Conservation (phyloP, 257 asterid species). For the Nicotiana obtusifolia region DNA sequence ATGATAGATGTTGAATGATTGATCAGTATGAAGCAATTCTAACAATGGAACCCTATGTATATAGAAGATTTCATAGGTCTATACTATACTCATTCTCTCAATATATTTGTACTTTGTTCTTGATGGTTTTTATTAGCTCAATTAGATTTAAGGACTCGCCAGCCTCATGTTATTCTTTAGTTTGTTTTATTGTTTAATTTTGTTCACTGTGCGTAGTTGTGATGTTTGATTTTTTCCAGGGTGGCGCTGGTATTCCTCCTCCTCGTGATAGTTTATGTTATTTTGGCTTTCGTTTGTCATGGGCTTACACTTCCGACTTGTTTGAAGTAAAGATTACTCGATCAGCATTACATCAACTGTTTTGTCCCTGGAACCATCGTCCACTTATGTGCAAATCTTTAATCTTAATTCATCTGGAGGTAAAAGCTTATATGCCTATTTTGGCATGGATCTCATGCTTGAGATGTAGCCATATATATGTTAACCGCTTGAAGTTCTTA, state of each 20-base stretch:
- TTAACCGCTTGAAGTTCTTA: neutral
- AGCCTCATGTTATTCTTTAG: neutral
- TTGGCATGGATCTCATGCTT: neutral
- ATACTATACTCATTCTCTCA: neutral
- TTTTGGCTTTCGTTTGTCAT: conserved; percentile 76
- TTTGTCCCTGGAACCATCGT: conserved; percentile 12
- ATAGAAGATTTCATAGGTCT: neutral
- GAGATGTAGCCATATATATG: neutral
- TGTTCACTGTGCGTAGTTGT: neutral
- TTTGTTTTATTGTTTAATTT: neutral
- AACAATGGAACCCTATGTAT: neutral
- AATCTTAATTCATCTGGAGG: conserved; percentile 19
- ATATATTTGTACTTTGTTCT: neutral
- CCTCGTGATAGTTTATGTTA: conserved; percentile 56
- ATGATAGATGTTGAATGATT: neutral
- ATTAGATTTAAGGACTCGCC: neutral
- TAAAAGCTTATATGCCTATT: conserved; percentile 6
- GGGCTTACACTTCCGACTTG: conserved; percentile 84
- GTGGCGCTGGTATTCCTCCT: conserved; percentile 61
- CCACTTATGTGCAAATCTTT: conserved; percentile 18
- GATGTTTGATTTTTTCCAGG: conserved; percentile 33
- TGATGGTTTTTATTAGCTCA: neutral
- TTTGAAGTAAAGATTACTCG: conserved; percentile 39
- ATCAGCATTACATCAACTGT: conserved; percentile 19
- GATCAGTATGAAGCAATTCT: neutral